Conservation (phyloP, 2,329 filamentous ascomycete genomes). For the Atkinsonella hypoxylon region DNA sequence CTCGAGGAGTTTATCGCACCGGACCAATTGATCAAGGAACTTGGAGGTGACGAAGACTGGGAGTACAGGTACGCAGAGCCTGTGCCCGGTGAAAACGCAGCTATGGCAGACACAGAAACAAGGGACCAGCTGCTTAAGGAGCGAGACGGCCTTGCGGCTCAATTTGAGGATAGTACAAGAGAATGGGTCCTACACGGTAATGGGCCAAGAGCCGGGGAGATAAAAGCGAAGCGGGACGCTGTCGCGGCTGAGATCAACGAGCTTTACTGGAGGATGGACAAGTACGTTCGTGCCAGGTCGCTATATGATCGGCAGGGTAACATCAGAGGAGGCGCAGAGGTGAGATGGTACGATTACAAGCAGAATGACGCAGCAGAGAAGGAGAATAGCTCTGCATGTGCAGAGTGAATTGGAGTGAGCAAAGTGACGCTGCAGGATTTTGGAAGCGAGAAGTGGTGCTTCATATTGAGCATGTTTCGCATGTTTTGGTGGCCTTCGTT, state of each 20-base stretch:
- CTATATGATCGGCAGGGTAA: slow-evolving; percentile 42
- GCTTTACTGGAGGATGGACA: slow-evolving; percentile 63
- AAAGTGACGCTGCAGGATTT: no score
- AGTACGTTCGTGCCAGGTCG: slow-evolving; percentile 49
- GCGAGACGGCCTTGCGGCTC: slow-evolving; percentile 38
- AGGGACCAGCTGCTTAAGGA: slow-evolving; percentile 37
- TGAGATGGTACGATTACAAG: slow-evolving; percentile 2
- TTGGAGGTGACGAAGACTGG: slow-evolving; percentile 55
- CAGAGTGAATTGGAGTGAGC: no score
- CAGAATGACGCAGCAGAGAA: neutral
- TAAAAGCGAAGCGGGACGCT: slow-evolving; percentile 26
- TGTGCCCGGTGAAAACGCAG: slow-evolving; percentile 43
- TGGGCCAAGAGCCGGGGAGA: slow-evolving; percentile 10
- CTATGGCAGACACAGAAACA: slow-evolving; percentile 31
- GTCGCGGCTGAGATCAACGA: slow-evolving; percentile 38
- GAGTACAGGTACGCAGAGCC: slow-evolving; percentile 55
- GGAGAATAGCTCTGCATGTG: no score
- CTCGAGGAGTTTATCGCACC: slow-evolving; percentile 49
- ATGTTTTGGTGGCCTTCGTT: no score
- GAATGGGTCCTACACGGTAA: slow-evolving; percentile 39
- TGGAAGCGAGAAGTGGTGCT: no score
- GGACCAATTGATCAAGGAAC: slow-evolving; percentile 45
- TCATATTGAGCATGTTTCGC: no score
- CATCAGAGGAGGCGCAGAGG: neutral
- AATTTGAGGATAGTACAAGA: slow-evolving; percentile 45